Conservation (phyloP, 345 rosid species). For the Eucalyptus pauciflora region DNA sequence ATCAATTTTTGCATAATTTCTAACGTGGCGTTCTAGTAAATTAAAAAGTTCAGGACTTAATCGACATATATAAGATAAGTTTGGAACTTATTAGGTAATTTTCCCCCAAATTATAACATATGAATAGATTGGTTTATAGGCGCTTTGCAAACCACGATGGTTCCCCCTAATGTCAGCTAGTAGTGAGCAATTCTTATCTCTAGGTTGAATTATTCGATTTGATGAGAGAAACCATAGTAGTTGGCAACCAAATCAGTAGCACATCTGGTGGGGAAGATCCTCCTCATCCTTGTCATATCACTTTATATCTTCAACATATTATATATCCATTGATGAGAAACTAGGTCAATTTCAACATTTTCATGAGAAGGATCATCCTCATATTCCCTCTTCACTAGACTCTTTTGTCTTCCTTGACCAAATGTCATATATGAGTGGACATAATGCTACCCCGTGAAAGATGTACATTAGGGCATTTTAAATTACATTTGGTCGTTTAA, state of each 20-base stretch:
- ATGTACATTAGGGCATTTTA: background rate
- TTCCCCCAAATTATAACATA: no score
- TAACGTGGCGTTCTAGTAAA: rapidly evolving
- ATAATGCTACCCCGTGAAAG: no score
- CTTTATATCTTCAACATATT: background rate
- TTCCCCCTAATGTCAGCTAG: background rate
- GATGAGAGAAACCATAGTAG: background rate
- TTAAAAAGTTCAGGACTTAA: no score
- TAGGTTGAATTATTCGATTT: background rate
- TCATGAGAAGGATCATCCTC: background rate
- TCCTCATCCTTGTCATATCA: background rate
- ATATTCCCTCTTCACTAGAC: background rate
- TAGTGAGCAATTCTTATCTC: no score
- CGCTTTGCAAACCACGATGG: background rate
- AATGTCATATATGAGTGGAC: no score
- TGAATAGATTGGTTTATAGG: background rate
- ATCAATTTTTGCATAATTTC: no score
- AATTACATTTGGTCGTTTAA: no score
- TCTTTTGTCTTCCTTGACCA: background rate
- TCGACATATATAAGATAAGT: no score
- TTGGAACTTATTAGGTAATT: no score
- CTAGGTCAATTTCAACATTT: background rate
- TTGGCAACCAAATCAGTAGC: background rate
- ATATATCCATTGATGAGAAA: background rate
- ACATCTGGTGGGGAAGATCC: background rate